A percentile compares a stretch with the other conserved stretches of the same genome.
These are phyloP conservation scores for Mrakia frigida DNA, from an alignment of 768 basidiomycete species.

Conservation along the genomic window DNA sequence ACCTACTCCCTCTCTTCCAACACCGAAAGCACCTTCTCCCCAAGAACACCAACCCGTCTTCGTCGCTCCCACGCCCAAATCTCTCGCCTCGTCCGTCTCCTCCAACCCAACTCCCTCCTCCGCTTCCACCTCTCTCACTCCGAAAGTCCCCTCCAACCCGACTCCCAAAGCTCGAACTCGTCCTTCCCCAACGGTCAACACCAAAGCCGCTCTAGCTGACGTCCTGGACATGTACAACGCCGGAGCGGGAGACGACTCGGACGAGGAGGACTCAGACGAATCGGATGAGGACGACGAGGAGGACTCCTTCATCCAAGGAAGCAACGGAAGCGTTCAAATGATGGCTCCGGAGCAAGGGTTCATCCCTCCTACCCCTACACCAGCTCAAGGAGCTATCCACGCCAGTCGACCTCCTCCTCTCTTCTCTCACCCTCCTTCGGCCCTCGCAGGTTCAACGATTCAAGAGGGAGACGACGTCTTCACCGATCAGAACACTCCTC, in stretches of 20 bases:
- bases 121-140: background rate
- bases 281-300: conserved; percentile 39
- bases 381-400: conserved; percentile 38
- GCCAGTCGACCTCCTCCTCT: conserved; percentile 4
- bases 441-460: background rate
- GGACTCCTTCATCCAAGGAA: conserved; percentile 10
- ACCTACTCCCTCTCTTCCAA: background rate
- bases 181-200: conserved; percentile 78
- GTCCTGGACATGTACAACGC: conserved; percentile 91
- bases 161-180: conserved; percentile 29
- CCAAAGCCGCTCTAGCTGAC: conserved; percentile 87
- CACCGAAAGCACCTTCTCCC: background rate
- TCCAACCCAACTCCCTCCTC: conserved; percentile 3
- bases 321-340: conserved; percentile 34
- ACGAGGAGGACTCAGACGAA: conserved; percentile 41
- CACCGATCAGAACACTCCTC: conserved; percentile 1
- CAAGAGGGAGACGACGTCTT: conserved; percentile 12
- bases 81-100: background rate
- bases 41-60: background rate
- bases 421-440: conserved; percentile 1
- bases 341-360: conserved; percentile 37
- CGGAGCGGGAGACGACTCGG: conserved; percentile 38
- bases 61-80: background rate
- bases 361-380: conserved; percentile 45
- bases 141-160: background rate